Percentiles rank a stretch among this genome's conserved stretches.
Evolutionary conservation across 2,329 filamentous ascomycete genomes (phyloP).

Genomic region (Verticillium klebahnii): DNA sequence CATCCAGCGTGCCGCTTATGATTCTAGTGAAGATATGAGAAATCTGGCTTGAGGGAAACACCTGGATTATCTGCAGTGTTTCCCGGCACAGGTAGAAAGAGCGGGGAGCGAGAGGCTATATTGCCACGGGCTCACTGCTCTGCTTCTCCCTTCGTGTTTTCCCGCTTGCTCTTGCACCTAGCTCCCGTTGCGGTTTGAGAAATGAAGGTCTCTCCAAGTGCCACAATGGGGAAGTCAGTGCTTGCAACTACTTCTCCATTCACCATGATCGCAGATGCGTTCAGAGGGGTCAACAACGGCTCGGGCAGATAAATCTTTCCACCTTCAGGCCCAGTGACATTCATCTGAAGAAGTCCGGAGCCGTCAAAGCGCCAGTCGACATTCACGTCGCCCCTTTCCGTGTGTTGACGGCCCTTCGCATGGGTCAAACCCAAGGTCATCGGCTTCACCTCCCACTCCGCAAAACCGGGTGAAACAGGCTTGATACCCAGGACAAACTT

Average conservation of each 20-base stretch:
- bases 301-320: neutral
- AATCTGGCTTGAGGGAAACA: too few relatives aligned
- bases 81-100: too few relatives aligned
- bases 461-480: conserved; percentile 16
- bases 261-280: neutral
- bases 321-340: conserved; percentile 2
- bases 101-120: too few relatives aligned
- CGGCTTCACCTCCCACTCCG: conserved; percentile 12
- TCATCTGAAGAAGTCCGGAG: conserved; percentile 4
- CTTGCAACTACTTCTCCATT: neutral
- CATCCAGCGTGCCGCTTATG: too few relatives aligned
- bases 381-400: conserved; percentile 1
- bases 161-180: too few relatives aligned
- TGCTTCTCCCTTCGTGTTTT: too few relatives aligned
- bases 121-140: too few relatives aligned
- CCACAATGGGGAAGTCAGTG: neutral
- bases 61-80: too few relatives aligned
- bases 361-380: conserved; percentile 5
- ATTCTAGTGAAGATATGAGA: too few relatives aligned
- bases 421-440: conserved; percentile 14
- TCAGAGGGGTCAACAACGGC: neutral
- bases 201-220: neutral
- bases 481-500: conserved; percentile 20
- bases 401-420: conserved; percentile 6
- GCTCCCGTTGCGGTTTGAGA: neutral